Evolutionary conservation across 108 stramenopile species (phyloP), one percentile per base, ranked within the genome.

Genomic region (Fragilaria crotonensis): DNA sequence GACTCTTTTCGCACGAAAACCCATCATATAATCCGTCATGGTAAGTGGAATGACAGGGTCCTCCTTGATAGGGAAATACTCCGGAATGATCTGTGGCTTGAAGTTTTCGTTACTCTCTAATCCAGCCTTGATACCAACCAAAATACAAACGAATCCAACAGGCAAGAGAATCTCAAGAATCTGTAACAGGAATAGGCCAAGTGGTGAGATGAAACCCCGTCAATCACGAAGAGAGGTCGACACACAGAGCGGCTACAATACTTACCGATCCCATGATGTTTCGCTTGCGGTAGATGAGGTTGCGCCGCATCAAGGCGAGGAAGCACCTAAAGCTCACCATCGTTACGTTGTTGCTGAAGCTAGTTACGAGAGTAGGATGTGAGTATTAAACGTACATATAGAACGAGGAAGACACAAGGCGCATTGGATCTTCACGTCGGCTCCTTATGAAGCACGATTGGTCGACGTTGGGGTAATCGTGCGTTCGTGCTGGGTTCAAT

Each of bases 301-400:
- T 84, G 18, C 89, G 78, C 33, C 85, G 68, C 70, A 85, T 66
- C 63, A 90, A 74, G n/a, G 85, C 85, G 28, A 58, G 58, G 57
- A 75, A 89, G 36, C 36, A 41, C 36, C 36, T 41, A 14, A 41
- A 41, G 14, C 36, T 41, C 14, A 41, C 7, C 11, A 41, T 41
- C 14, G 36, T 14, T 14, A 41, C 14, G 11, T 41, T 41, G n/a
- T n/a, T n/a, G n/a, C n/a, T n/a, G n/a, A n/a, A n/a, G n/a, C n/a
- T n/a, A n/a, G n/a, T n/a, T n/a, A n/a, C n/a, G n/a, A n/a, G n/a
- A n/a, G n/a, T n/a, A n/a, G n/a, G n/a, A n/a, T n/a, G n/a, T n/a
- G n/a, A n/a, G n/a, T n/a, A n/a, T n/a, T n/a, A n/a, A n/a, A n/a
- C n/a, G n/a, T n/a, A n/a, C n/a, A n/a, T n/a, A n/a, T n/a, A n/a